A percentile compares a stretch with the other conserved stretches of the same genome.
Evolutionary conservation across 495 filamentous ascomycete species (phyloP).

Genomic region (Xylaria intraflava): DNA sequence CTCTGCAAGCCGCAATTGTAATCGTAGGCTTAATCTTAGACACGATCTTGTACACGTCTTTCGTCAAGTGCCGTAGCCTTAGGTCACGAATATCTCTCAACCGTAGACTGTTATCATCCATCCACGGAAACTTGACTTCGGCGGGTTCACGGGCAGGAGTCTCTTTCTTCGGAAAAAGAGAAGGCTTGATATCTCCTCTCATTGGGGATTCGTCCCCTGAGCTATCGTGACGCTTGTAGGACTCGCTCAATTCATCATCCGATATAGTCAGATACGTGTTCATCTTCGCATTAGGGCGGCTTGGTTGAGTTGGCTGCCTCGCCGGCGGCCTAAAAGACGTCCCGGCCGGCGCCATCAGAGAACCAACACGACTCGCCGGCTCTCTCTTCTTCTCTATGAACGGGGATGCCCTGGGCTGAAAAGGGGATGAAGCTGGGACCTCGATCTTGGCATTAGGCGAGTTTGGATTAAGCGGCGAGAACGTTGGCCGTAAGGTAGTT

Average conservation of each 20-base stretch:
- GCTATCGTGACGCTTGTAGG: constrained; percentile 35
- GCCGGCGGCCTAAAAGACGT: constrained; percentile 60
- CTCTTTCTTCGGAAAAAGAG: constrained; percentile 47
- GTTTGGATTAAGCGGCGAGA: constrained; percentile 36
- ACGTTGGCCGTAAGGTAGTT: constrained; percentile 11
- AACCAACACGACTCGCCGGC: constrained; percentile 40
- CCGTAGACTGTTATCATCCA: constrained; percentile 14
- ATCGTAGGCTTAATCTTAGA: constrained; percentile 14
- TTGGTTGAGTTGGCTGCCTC: constrained; percentile 7
- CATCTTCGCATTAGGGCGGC: constrained; percentile 16
- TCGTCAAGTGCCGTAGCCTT: constrained; percentile 20
- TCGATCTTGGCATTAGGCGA: constrained; percentile 52
- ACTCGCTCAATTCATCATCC: constrained; percentile 36
- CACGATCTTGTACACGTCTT: constrained; percentile 25
- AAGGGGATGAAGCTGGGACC: constrained; percentile 77
- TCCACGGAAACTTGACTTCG: constrained; percentile 8
- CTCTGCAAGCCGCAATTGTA: constrained; percentile 20
- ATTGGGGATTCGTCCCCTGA: constrained; percentile 39
- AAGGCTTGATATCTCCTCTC: constrained; percentile 63
- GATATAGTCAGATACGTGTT: constrained; percentile 34
- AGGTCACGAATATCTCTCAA: constrained; percentile 24
- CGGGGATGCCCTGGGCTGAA: constrained; percentile 28
- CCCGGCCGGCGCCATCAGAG: constrained; percentile 68
- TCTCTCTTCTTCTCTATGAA: constrained; percentile 13
- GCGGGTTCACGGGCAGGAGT: constrained; percentile 3